A percentile compares a stretch with the other conserved stretches of the same genome.
Conservation (phyloP, 768 basidiomycete genomes). For the Pleurotus eryngii region DNA sequence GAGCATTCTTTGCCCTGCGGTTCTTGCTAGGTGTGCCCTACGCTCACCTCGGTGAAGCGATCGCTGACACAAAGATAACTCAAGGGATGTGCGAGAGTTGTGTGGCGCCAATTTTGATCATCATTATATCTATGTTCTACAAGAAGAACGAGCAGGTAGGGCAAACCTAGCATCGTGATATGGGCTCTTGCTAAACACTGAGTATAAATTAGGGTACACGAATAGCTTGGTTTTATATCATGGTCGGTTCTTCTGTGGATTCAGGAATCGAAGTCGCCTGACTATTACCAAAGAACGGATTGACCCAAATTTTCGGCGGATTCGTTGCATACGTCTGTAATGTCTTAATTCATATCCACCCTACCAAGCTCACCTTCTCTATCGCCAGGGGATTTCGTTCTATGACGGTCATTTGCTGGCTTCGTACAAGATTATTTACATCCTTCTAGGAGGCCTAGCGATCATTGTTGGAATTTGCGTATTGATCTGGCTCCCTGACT, state of each 20-base stretch:
- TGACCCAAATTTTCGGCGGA: constrained; percentile 59
- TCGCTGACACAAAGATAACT: not conserved
- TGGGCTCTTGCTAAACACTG: not conserved
- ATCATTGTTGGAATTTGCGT: constrained; percentile 57
- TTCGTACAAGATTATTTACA: constrained; percentile 60
- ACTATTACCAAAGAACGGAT: constrained; percentile 41
- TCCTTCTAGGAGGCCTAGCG: constrained; percentile 58
- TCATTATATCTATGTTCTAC: constrained; percentile 67
- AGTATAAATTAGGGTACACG: constrained; percentile 40
- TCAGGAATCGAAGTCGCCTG: not conserved
- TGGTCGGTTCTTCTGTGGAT: constrained; percentile 34
- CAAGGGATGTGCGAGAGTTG: constrained; percentile 68
- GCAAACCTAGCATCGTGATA: not conserved
- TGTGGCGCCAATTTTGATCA: constrained; percentile 59
- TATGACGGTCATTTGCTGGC: constrained; percentile 44
- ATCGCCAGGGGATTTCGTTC: constrained; percentile 50
- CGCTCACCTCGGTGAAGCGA: not conserved
- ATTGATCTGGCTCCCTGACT: constrained; percentile 61
- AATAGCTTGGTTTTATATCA: constrained; percentile 65
- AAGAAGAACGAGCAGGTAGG: constrained; percentile 61
- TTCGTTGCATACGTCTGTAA: constrained; percentile 54
- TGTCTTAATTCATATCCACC: no score
- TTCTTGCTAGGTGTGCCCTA: constrained; percentile 52
- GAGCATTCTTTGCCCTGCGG: constrained; percentile 61
- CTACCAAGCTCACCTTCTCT: not conserved